These are phyloP conservation scores for Crassisporium funariophilum DNA, from an alignment of 768 basidiomycete species.

Conservation along the genomic window DNA sequence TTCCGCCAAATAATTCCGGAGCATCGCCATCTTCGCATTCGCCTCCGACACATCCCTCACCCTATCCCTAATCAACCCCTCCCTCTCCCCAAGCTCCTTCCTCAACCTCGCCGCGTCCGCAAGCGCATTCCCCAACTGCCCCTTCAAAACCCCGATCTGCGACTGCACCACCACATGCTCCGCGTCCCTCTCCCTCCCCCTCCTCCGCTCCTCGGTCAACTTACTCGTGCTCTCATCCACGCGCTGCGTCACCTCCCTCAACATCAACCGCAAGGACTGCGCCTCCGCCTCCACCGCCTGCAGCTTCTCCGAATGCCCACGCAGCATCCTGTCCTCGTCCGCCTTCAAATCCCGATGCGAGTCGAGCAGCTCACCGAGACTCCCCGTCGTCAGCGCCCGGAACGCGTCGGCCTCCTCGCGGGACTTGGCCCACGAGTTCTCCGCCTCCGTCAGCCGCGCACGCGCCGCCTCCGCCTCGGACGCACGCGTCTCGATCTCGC, in stretches of 20 bases:
- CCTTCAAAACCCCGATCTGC: slow-evolving; percentile 74
- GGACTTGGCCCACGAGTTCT: slow-evolving; percentile 90
- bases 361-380: slow-evolving; percentile 85
- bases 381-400: slow-evolving; percentile 81
- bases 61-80: slow-evolving; percentile 64
- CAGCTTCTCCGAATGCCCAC: slow-evolving; percentile 82
- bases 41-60: slow-evolving; percentile 67
- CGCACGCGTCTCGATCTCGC: slow-evolving; percentile 76
- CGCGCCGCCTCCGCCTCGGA: slow-evolving; percentile 74
- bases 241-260: slow-evolving; percentile 75
- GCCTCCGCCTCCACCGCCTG: slow-evolving; percentile 80
- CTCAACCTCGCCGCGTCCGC: slow-evolving; percentile 71
- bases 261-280: slow-evolving; percentile 72
- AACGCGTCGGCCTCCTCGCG: slow-evolving; percentile 93
- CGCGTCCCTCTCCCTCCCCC: slow-evolving; percentile 61
- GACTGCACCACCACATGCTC: slow-evolving; percentile 67
- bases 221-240: slow-evolving; percentile 69
- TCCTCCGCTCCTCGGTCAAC: slow-evolving; percentile 67
- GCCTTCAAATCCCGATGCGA: slow-evolving; percentile 83
- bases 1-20: slow-evolving; percentile 87
- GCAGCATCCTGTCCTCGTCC: slow-evolving; percentile 76
- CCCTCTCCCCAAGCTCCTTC: slow-evolving; percentile 68
- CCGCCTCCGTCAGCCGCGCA: slow-evolving; percentile 71
- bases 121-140: slow-evolving; percentile 67
- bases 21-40: slow-evolving; percentile 71